phyloP scores from a whole-genome alignment of 768 basidiomycete genomes.

The Gymnopilus junonius region DNA sequence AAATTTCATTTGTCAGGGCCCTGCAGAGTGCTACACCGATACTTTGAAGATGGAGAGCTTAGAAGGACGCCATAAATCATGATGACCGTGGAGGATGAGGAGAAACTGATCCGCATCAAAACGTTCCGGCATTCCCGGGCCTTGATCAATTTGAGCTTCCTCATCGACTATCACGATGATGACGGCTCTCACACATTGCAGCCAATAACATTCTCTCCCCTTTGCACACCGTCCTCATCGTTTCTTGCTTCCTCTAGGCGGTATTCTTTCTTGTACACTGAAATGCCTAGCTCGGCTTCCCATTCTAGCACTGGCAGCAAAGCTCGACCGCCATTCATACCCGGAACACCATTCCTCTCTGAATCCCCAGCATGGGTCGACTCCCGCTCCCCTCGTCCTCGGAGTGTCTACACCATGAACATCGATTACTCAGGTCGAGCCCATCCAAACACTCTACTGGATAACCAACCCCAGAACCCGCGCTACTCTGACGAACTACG shows the following conservation, averaged over 20 bases:
- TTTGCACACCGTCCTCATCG: neutral
- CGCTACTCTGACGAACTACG: constrained; percentile 3
- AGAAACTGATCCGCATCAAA: neutral
- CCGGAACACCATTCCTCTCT: neutral
- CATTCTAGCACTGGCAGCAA: constrained; percentile 1
- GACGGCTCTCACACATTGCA: neutral
- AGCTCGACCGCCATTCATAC: neutral
- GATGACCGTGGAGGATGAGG: neutral
- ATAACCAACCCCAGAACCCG: neutral
- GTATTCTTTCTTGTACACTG: neutral
- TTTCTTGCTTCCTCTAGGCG: neutral
- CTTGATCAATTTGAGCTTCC: neutral
- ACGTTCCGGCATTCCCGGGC: neutral
- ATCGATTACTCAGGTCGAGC: neutral
- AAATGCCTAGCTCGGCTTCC: neutral
- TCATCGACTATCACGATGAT: no score
- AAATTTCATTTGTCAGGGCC: no score
- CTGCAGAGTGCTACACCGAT: neutral
- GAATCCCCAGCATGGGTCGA: constrained; percentile 4
- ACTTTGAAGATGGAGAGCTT: neutral
- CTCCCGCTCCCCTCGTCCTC: no score
- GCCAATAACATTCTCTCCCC: neutral
- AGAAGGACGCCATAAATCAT: no score
- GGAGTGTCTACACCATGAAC: no score
- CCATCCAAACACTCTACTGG: neutral